Base-by-base conservation (phyloP, 1,284 basidiomycete genomes). In the Malassezia obtusa region DNA sequence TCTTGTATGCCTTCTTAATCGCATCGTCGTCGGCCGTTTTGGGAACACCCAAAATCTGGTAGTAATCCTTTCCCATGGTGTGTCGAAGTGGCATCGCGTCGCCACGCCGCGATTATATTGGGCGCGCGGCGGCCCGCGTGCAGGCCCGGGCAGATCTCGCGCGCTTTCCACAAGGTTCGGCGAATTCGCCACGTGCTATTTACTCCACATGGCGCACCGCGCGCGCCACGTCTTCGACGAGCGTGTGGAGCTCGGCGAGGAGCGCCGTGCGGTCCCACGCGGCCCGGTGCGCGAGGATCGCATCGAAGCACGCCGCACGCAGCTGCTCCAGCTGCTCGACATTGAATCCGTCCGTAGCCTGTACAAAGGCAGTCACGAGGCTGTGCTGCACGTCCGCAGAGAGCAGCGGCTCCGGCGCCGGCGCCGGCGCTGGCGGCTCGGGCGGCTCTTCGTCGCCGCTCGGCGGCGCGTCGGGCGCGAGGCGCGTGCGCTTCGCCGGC, bases 281-380 rank as follows among this genome's bases (percentile, higher is more conserved):
- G 17, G 77, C 75, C 15, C 90, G 78, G 60, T 83, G 82, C 17
- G 81, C 78, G 89, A 91, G 96, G 17, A 96, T 80, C 30, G 78
- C 78, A 46, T 84, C 83, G 39, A 90, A 81, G 61, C 83, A 85
- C 1, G 81, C 82, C 4, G 92, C 90, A 3, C 94, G 82, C 6
- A 96, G 78, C 71, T 95, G 89, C 69, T 96, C 91, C 2, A 98
- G 80, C 72, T 95, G 84, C 68, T 98, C 92, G 40, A 96, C 58
- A 30, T 56, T 65, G 47, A 70, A 67, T 3, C 14, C 22, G 8
- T 48, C 45, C 5, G 65, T 66, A 9, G 47, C 44, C 8, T 22
- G 17, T 28, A 67, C 30, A 10, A 72, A 51, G 35, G 44, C 17
- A 2, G 28, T 30, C 17, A 48, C 33, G 12, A 72, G 61, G 9